Evolutionary conservation across 192 early-diverging fungal genomes (phyloP), one percentile per base, ranked within the genome.

Genomic region (Rhizophagus clarus): DNA sequence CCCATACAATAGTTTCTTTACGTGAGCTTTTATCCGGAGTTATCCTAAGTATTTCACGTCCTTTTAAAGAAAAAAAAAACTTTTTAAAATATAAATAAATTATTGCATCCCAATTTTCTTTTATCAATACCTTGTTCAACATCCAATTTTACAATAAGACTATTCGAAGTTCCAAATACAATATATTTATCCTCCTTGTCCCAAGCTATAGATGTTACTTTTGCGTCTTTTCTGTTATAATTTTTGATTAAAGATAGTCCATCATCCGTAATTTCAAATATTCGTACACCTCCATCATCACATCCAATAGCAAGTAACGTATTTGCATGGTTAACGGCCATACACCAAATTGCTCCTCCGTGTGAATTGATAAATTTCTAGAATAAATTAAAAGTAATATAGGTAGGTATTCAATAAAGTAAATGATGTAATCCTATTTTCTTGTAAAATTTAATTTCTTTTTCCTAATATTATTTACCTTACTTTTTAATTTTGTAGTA

Each of bases 291-390:
- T 0, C 97, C 97, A 85, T 99, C 97, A 78, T 98, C 97, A 77
- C 95, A 97, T 22, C 96, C 97, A 29, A 97, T 89, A 24, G 95
- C 97, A 37, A 99, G 85, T 56, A 88, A 82, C 32, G 94, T 94
- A 77, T 90, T 89, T 29, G 88, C 89, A 68, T 91, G 88, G 77
- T 96, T 96, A 6, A 89, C 89, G 12, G 95, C 90, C 89, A 97
- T 94, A 82, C 95, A 97, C 97, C 97, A 98, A 42, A 99, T 88
- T 3, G 96, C 91, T 24, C 97, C 97, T 80, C 97, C 97, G 76
- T 93, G 89, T 56, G 93, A 93, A 78, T 95, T 93, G 6, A 92
- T 88, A 3, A 87, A 88, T 40, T 87, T 85, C 86, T 90, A 82
- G 31, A n/a, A 45, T 28, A 49, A n/a, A 51, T 24, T 17, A 26